phyloP scores from a whole-genome alignment of 2,329 filamentous ascomycete genomes.

The Botrytis pseudocinerea region DNA sequence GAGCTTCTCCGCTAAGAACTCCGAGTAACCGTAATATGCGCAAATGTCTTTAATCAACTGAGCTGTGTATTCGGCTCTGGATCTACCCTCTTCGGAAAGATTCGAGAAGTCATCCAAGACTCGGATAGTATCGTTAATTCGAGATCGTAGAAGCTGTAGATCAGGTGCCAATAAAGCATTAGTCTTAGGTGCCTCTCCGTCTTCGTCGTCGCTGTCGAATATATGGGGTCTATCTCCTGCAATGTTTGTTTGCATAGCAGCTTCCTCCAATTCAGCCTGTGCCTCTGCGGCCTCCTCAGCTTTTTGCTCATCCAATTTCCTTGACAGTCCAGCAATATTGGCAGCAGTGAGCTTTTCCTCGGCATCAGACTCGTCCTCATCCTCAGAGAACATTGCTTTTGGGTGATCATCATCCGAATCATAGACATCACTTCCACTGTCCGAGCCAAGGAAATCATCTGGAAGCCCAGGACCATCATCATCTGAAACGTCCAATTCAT shows the following conservation, averaged over 20 bases:
- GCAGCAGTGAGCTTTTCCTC: constrained; percentile 92
- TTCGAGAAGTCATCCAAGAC: constrained; percentile 87
- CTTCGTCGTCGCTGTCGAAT: constrained; percentile 63
- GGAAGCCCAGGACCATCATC: constrained; percentile 45
- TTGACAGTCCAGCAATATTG: constrained; percentile 90
- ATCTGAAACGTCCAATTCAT: constrained; percentile 41
- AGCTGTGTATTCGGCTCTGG: constrained; percentile 81
- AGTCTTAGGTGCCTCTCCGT: constrained; percentile 57
- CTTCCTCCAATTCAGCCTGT: constrained; percentile 81
- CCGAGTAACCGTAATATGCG: constrained; percentile 94
- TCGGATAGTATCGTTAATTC: constrained; percentile 91
- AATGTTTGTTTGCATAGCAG: constrained; percentile 91
- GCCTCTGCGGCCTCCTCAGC: constrained; percentile 80
- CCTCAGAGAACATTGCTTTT: constrained; percentile 87
- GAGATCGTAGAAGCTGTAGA: constrained; percentile 80
- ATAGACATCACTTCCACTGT: constrained; percentile 42
- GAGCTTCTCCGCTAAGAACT: constrained; percentile 93
- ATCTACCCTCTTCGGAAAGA: constrained; percentile 75
- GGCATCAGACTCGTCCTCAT: constrained; percentile 83
- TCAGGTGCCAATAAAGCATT: constrained; percentile 77
- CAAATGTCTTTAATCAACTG: constrained; percentile 91
- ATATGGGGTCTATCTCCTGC: constrained; percentile 70
- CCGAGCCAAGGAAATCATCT: constrained; percentile 58
- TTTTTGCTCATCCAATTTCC: constrained; percentile 76
- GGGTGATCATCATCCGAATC: constrained; percentile 56